Percentiles rank a stretch among this genome's conserved stretches.
These are phyloP conservation scores for Helicostylum pulchrum DNA, from an alignment of 192 early-diverging fungal species.

Conservation along the genomic window DNA sequence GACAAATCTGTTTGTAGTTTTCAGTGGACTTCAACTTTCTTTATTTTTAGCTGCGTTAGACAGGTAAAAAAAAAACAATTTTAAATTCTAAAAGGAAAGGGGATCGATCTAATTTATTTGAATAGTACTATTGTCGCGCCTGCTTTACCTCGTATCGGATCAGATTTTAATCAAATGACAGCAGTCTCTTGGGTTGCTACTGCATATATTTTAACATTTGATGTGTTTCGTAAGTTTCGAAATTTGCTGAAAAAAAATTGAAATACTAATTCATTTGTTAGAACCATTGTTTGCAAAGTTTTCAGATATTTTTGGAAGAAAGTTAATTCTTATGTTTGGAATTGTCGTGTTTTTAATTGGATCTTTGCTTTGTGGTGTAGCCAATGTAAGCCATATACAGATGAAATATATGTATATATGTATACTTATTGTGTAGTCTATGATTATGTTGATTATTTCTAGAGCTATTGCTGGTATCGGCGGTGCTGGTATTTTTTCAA, in stretches of 20 bases:
- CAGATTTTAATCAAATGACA: constrained; percentile 59
- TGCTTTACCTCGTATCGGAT: constrained; percentile 65
- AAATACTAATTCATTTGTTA: constrained; percentile 5
- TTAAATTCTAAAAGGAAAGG: neutral
- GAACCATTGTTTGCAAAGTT: constrained; percentile 71
- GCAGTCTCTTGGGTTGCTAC: constrained; percentile 75
- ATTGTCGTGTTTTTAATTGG: constrained; percentile 78
- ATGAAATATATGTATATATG: neutral
- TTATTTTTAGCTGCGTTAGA: constrained; percentile 24
- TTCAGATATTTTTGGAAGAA: constrained; percentile 82
- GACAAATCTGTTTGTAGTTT: no score
- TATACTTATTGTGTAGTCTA: constrained; percentile 10
- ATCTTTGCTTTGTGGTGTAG: constrained; percentile 75
- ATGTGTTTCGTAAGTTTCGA: constrained; percentile 27
- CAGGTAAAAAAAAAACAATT: neutral
- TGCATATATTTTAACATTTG: constrained; percentile 59
- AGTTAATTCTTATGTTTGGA: constrained; percentile 68
- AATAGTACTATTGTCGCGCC: constrained; percentile 80
- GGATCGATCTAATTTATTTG: neutral
- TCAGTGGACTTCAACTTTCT: constrained; percentile 10
- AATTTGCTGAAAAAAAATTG: neutral
- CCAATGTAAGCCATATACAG: constrained; percentile 44
- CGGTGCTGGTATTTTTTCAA: constrained; percentile 53
- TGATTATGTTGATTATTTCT: constrained; percentile 55
- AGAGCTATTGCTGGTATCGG: constrained; percentile 66